A percentile compares a stretch with the other conserved stretches of the same genome.
Evolutionary conservation across 495 filamentous ascomycete genomes (phyloP).

Genomic region (Corynascus novoguineensis): DNA sequence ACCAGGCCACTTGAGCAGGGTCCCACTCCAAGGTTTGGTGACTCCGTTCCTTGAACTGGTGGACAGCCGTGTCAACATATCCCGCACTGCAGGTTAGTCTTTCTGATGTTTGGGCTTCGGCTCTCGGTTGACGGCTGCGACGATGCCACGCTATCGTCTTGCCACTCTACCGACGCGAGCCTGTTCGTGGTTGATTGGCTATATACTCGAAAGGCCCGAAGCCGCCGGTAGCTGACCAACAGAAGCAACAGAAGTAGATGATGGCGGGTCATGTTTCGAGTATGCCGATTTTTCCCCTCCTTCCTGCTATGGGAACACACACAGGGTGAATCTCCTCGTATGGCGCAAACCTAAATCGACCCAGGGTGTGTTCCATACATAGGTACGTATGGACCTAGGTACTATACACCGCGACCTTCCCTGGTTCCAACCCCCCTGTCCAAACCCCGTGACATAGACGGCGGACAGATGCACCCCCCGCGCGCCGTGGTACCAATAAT

Average conservation of each 20-base stretch:
- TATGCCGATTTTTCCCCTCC: background rate
- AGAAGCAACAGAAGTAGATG: background rate
- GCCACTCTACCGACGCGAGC: background rate
- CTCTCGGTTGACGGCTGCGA: background rate
- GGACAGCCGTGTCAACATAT: background rate
- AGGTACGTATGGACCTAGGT: no score
- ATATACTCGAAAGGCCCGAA: slow-evolving; percentile 24
- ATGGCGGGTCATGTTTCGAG: background rate
- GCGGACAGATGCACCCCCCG: background rate
- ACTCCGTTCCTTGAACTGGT: no score
- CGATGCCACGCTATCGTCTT: background rate
- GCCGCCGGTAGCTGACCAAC: slow-evolving; percentile 6
- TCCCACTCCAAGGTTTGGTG: no score
- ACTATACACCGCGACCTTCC: no score
- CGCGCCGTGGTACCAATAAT: background rate
- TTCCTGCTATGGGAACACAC: no score
- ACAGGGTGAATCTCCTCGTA: slow-evolving; percentile 4
- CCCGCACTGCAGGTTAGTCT: background rate
- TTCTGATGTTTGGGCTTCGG: background rate
- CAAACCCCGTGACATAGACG: slow-evolving; percentile 6
- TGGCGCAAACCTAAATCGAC: slow-evolving; percentile 9
- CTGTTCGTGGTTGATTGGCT: background rate
- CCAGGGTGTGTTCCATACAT: no score
- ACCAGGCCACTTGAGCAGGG: no score
- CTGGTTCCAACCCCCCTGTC: background rate